These are phyloP conservation scores for Aspergillus arachidicola DNA, from an alignment of 2,329 filamentous ascomycete species.

Conservation along the genomic window DNA sequence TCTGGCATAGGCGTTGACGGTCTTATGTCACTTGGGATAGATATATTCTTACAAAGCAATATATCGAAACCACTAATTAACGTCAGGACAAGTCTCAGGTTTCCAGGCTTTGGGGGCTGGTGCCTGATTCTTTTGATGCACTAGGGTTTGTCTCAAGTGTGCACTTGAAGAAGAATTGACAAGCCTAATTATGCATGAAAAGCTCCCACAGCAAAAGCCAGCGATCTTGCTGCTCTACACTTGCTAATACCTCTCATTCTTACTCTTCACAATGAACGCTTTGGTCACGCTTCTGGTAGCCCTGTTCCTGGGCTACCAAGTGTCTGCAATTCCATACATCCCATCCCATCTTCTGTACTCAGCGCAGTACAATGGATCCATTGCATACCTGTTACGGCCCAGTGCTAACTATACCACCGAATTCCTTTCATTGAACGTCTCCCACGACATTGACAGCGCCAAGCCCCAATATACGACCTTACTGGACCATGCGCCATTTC, in stretches of 20 bases:
- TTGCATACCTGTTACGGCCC: conserved; percentile 72
- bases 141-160: conserved; percentile 8
- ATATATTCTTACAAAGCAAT: no score
- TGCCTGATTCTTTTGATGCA: conserved; percentile 9
- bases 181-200: not conserved
- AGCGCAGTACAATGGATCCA: conserved; percentile 52
- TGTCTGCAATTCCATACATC: conserved; percentile 68
- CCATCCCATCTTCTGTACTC: conserved; percentile 71
- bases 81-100: no score
- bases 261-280: not conserved
- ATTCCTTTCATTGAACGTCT: conserved; percentile 68
- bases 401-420: conserved; percentile 51
- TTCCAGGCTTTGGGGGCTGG: no score
- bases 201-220: not conserved
- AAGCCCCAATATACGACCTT: conserved; percentile 38
- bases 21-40: no score
- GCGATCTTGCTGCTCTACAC: not conserved
- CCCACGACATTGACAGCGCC: conserved; percentile 56
- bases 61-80: no score
- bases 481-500: conserved; percentile 30
- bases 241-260: not conserved
- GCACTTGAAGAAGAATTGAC: not conserved
- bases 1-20: conserved; percentile 1
- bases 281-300: conserved; percentile 17
- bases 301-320: conserved; percentile 25